Base-by-base conservation (phyloP, 2,329 filamentous ascomycete species). In the Neofusicoccum sp. region DNA sequence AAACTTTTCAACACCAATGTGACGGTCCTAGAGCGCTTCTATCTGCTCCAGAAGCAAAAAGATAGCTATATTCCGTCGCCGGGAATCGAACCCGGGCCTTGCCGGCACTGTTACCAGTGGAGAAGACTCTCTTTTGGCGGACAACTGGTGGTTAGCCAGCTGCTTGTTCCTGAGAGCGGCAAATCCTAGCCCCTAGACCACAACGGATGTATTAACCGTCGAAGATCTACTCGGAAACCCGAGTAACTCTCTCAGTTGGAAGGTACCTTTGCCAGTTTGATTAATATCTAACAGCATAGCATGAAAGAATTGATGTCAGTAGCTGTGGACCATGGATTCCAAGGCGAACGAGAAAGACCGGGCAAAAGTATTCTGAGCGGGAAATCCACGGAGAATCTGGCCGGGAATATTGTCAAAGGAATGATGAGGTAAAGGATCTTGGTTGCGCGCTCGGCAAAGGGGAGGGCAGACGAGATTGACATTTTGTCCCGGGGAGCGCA, bases 141-240 rank as follows among this genome's bases (percentile, higher is more conserved):
- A n/a, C n/a, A n/a, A n/a, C n/a, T n/a, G n/a, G n/a, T n/a, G n/a
- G n/a, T n/a, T n/a, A n/a, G n/a, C n/a, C n/a, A n/a, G n/a, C n/a
- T n/a, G n/a, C n/a, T n/a, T n/a, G 51, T 14, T 4, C 14, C 47
- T 56, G 51, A 56, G 51, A 56, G 51, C 51, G 51, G 51, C 51
- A 56, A 56, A 56, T 56, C 51, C 51, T 56, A 56, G 51, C 51
- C 51, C 34, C 51, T 56, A 56, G 51, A 56, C 51, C 51, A 56
- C 51, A 56, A 56, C 51, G 51, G 51, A 56, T 56, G 51, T 56
- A n/a, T n/a, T n/a, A n/a, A n/a, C n/a, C n/a, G n/a, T n/a, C n/a
- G 24, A 33, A 41, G 38, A 30, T 41, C 34, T 56, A 43, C 51
- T 41, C 26, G 33, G 49, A 41, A 40, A 40, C 24, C 36, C 38